A percentile compares a stretch with the other conserved stretches of the same genome.
phyloP scores from a whole-genome alignment of 2,329 filamentous ascomycete genomes.

The Karstenula rhodostoma region DNA sequence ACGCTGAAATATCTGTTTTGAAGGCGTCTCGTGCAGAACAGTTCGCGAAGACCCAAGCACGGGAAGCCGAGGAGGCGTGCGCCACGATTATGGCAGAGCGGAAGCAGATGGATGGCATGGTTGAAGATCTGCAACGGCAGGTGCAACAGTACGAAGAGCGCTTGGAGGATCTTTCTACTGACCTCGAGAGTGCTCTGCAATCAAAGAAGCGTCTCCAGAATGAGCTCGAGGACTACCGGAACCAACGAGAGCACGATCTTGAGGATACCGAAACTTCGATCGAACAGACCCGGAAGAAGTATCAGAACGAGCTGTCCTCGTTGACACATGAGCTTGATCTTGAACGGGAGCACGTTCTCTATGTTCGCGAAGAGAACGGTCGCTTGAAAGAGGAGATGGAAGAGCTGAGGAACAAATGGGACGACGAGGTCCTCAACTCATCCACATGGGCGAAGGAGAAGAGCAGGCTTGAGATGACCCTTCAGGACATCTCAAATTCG shows the following conservation, averaged over 20 bases:
- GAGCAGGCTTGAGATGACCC: slow-evolving; percentile 84
- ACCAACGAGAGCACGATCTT: slow-evolving; percentile 91
- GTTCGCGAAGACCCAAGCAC: slow-evolving; percentile 88
- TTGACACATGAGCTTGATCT: slow-evolving; percentile 92
- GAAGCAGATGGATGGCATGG: slow-evolving; percentile 83
- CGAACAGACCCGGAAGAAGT: slow-evolving; percentile 98
- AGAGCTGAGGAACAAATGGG: slow-evolving; percentile 94
- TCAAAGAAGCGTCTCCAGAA: slow-evolving; percentile 95
- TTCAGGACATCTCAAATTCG: slow-evolving; percentile 88
- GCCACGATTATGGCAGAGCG: slow-evolving; percentile 91
- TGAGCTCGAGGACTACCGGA: slow-evolving; percentile 96
- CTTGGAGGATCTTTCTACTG: slow-evolving; percentile 88
- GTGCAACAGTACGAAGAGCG: slow-evolving; percentile 90
- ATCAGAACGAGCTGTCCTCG: slow-evolving; percentile 89
- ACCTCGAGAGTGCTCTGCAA: slow-evolving; percentile 84
- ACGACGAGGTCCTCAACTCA: slow-evolving; percentile 96
- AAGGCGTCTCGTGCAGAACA: slow-evolving; percentile 92
- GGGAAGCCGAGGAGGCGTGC: slow-evolving; percentile 90
- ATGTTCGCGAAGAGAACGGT: slow-evolving; percentile 83
- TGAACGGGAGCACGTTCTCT: slow-evolving; percentile 87
- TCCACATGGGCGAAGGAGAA: slow-evolving; percentile 99
- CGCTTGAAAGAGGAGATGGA: slow-evolving; percentile 95
- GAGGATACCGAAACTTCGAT: slow-evolving; percentile 96
- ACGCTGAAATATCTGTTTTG: slow-evolving; percentile 93
- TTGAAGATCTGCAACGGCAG: slow-evolving; percentile 90